phyloP scores from a whole-genome alignment of 345 rosid species.

The Lagerstroemia speciosa region DNA sequence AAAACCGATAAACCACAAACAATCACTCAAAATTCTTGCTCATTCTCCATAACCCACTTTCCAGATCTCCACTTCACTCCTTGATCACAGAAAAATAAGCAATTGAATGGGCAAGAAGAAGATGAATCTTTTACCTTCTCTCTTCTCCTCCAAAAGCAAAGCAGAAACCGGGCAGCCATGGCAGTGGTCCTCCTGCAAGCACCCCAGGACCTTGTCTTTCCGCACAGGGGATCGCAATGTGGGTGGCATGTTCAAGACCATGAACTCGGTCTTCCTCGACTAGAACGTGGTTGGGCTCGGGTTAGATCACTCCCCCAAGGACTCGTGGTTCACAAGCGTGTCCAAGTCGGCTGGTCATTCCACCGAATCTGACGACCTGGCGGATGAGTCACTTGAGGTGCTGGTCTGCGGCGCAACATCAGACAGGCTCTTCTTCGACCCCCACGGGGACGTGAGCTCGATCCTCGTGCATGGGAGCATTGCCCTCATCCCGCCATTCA shows the following conservation, averaged over 20 bases:
- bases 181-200: conserved; percentile 50
- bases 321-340: conserved; percentile 40
- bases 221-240: conserved; percentile 18
- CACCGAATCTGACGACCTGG: conserved; percentile 17
- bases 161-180: conserved; percentile 14
- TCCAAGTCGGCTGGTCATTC: conserved; percentile 28
- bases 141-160: conserved; percentile 21
- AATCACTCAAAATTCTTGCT: no score
- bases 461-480: conserved; percentile 26
- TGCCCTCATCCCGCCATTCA: conserved; percentile 27
- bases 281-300: not conserved
- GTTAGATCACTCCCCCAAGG: conserved; percentile 20
- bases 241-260: conserved; percentile 58
- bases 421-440: conserved; percentile 62
- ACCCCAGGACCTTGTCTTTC: conserved; percentile 54
- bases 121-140: conserved; percentile 36
- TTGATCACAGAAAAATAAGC: not conserved
- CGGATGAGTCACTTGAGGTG: conserved; percentile 34
- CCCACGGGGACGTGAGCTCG: conserved; percentile 52
- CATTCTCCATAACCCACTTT: not conserved
- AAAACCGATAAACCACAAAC: no score
- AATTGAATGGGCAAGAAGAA: conserved; percentile 16
- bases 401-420: conserved; percentile 50
- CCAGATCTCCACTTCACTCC: conserved; percentile 3
- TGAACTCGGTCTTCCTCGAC: conserved; percentile 60